Evolutionary conservation across 2,329 filamentous ascomycete species (phyloP).

Genomic region (Dactylonectria estremocensis): DNA sequence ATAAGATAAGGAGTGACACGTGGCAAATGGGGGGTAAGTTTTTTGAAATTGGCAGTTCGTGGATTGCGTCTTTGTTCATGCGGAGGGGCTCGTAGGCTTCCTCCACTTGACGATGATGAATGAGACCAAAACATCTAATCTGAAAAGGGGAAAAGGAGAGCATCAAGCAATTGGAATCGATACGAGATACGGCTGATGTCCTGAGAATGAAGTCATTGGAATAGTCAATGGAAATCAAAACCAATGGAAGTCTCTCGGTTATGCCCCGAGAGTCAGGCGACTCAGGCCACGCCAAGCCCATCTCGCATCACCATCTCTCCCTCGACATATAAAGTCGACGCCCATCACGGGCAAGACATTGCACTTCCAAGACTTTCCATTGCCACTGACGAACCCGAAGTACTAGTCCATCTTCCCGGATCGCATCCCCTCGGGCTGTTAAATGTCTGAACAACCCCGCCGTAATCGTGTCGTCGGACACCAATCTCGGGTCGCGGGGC

Average conservation of each 20-base stretch:
- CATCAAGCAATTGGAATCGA: no score
- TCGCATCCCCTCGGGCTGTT: background rate
- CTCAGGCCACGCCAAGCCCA: background rate
- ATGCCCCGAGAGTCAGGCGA: background rate
- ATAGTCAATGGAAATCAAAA: background rate
- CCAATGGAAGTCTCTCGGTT: background rate
- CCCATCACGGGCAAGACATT: background rate
- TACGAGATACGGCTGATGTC: no score
- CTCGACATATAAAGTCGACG: background rate
- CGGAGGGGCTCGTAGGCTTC: no score
- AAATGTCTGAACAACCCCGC: background rate
- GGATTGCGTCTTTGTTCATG: no score
- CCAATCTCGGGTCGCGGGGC: conserved; percentile 27
- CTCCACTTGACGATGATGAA: no score
- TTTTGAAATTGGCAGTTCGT: no score
- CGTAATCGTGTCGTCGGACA: conserved; percentile 20
- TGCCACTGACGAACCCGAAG: no score
- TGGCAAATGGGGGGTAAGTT: no score
- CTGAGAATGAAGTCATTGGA: no score
- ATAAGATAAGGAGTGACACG: no score
- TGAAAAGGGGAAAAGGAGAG: no score
- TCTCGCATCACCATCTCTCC: background rate
- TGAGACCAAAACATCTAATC: no score
- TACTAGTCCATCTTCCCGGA: background rate
- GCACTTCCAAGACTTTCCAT: background rate